These are phyloP conservation scores for Hymenoscyphus linearis DNA, from an alignment of 2,329 filamentous ascomycete genomes.

Conservation along the genomic window DNA sequence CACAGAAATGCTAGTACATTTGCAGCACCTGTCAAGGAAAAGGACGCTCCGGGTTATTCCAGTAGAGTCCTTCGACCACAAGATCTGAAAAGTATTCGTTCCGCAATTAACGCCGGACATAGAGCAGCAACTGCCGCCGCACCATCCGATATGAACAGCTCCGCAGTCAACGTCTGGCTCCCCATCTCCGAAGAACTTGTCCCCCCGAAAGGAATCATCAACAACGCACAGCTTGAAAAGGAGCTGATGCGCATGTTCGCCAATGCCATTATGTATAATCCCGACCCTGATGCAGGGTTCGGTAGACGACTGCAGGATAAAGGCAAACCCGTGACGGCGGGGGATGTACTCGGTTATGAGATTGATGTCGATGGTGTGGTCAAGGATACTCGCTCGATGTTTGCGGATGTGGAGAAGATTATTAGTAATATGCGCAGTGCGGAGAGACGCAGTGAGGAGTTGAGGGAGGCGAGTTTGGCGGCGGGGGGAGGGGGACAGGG, in stretches of 20 bases:
- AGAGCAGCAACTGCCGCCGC: constrained; percentile 58
- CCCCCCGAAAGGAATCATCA: constrained; percentile 85
- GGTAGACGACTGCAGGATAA: constrained; percentile 35
- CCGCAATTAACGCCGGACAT: constrained; percentile 69
- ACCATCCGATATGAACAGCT: constrained; percentile 52
- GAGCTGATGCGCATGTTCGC: constrained; percentile 96
- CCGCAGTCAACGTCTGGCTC: constrained; percentile 54
- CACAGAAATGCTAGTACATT: constrained; percentile 79
- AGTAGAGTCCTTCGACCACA: constrained; percentile 69
- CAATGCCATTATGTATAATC: constrained; percentile 98
- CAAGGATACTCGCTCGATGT: constrained; percentile 84
- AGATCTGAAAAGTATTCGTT: constrained; percentile 72
- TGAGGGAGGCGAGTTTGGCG: constrained; percentile 18
- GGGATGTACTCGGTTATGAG: too few relatives aligned
- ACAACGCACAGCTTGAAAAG: constrained; percentile 85
- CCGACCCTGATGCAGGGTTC: constrained; percentile 70
- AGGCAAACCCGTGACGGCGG: too few relatives aligned
- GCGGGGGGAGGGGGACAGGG: constrained; percentile 5
- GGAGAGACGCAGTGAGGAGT: constrained; percentile 29
- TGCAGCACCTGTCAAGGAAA: constrained; percentile 67
- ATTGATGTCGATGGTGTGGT: constrained; percentile 82
- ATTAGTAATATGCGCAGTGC: constrained; percentile 28
- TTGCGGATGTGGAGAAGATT: constrained; percentile 68
- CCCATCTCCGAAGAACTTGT: constrained; percentile 71
- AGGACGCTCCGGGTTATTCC: constrained; percentile 70